Evolutionary conservation across 2,329 filamentous ascomycete species (phyloP), one percentile per base, ranked within the genome.

Genomic region (Fusarium hainanense): DNA sequence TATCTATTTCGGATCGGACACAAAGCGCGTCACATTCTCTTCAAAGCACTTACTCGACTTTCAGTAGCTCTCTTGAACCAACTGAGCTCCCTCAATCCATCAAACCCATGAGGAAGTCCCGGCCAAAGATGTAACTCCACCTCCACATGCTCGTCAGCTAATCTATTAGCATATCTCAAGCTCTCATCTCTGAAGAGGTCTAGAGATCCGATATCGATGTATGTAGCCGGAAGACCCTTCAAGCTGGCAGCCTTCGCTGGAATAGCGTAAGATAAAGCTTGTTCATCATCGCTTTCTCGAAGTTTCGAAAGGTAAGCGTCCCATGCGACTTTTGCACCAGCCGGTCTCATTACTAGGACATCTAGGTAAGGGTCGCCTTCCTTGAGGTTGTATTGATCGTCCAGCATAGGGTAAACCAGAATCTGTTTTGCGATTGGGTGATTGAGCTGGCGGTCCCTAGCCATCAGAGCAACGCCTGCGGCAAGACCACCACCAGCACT

Each of bases 41-140:
- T 56, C 30, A 68, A 20, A 2, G 59, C 49, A 55, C 25, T 55
- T 7, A 55, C 28, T 2, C 66, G 54, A 8, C 54, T 68, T 9
- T 68, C 59, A 3, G 50, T 47, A 3, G 59, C 51, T 12, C 44
- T 41, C 3, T 40, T 10, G n/a, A 27, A 69, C 65, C 66, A 68
- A 13, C 44, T 52, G 3, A 60, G 23, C 3, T 57, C 41, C 21
- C 55, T 41, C 9, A 67, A 18, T 2, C 68, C 68, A 16, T 74
- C 73, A 4, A 80, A 82, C 0, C 74, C 79, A 64, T 84, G 82
- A 5, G 79, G 79, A 30, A 83, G 55, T 3, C 81, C 82, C 1
- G 77, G 76, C 72, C 80, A 82, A 44, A 83, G 40, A 52, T 82
- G 81, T 9, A 82, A 73, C 69, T 83, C 82, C 3, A 81, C 59